Percentiles rank a stretch among this genome's conserved stretches.
phyloP scores from a whole-genome alignment of 2,329 filamentous ascomycete species.

The Thermochaetoides dissita region DNA sequence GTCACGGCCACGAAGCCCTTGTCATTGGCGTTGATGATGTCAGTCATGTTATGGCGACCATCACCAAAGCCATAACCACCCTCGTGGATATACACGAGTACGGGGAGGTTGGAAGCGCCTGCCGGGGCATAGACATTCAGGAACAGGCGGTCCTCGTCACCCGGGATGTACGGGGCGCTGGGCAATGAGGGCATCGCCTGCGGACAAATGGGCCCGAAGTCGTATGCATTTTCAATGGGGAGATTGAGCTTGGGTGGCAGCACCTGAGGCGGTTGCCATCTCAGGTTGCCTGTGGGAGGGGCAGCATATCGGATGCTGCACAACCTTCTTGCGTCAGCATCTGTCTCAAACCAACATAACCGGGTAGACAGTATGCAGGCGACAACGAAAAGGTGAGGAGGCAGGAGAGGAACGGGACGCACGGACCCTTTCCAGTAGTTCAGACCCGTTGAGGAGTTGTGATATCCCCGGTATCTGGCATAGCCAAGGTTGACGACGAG shows the following conservation, averaged over 20 bases:
- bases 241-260: slow-evolving; percentile 18
- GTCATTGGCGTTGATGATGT: slow-evolving; percentile 16
- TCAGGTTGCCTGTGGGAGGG: slow-evolving; percentile 27
- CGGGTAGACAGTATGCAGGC: too few relatives aligned
- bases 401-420: background rate
- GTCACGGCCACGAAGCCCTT: slow-evolving; percentile 17
- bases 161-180: slow-evolving; percentile 13
- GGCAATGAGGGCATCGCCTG: slow-evolving; percentile 18
- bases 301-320: slow-evolving; percentile 30
- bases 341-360: background rate
- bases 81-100: slow-evolving; percentile 36
- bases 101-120: slow-evolving; percentile 31
- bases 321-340: background rate
- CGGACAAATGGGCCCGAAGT: slow-evolving; percentile 21
- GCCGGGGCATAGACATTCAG: slow-evolving; percentile 31
- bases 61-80: slow-evolving; percentile 18
- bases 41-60: slow-evolving; percentile 16
- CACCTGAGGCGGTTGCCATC: slow-evolving; percentile 28
- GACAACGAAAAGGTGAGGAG: background rate
- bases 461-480: slow-evolving; percentile 28
- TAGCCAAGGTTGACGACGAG: slow-evolving; percentile 30
- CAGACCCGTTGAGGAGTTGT: slow-evolving; percentile 24
- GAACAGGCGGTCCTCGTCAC: slow-evolving; percentile 27
- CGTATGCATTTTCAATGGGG: slow-evolving; percentile 16
- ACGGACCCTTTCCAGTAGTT: slow-evolving; percentile 28